Evolutionary conservation across 306 rosid species (phyloP).

Genomic region (Elaeagnus macrophylla): DNA sequence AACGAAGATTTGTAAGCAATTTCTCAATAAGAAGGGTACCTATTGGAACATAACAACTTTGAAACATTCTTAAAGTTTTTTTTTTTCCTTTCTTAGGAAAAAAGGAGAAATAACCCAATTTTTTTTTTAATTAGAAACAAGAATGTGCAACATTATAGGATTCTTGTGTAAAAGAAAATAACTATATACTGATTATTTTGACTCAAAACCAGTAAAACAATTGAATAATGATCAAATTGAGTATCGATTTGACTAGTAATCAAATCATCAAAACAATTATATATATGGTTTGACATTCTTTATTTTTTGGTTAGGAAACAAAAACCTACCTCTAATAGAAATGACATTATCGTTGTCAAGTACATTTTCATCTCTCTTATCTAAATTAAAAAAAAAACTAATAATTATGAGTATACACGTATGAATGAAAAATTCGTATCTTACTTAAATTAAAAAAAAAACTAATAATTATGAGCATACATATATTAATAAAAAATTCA

Average conservation of each 20-base stretch:
- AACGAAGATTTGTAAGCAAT: slow-evolving; percentile 44
- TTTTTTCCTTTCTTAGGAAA: slow-evolving; percentile 12
- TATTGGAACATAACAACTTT: slow-evolving; percentile 22
- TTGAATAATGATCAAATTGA: no score
- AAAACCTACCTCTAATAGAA: slow-evolving; percentile 65
- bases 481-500: slow-evolving; percentile 3
- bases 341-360: slow-evolving; percentile 62
- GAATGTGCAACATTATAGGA: no score
- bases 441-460: no score
- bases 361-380: slow-evolving; percentile 74
- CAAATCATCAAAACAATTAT: neutral
- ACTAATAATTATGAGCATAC: no score
- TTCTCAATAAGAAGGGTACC: slow-evolving; percentile 88
- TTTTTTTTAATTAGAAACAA: neutral
- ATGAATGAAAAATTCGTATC: no score
- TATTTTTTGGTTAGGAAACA: neutral
- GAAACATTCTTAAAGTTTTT: slow-evolving; percentile 9
- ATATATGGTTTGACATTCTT: neutral
- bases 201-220: no score
- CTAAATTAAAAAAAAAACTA: slow-evolving; percentile 28
- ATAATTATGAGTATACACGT: slow-evolving; percentile 6
- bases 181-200: no score
- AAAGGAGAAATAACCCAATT: neutral
- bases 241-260: no score
- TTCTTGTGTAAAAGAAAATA: no score